Percentiles rank a stretch among this genome's conserved stretches.
phyloP scores from a whole-genome alignment of 2,329 filamentous ascomycete genomes.

The Nemania serpens region DNA sequence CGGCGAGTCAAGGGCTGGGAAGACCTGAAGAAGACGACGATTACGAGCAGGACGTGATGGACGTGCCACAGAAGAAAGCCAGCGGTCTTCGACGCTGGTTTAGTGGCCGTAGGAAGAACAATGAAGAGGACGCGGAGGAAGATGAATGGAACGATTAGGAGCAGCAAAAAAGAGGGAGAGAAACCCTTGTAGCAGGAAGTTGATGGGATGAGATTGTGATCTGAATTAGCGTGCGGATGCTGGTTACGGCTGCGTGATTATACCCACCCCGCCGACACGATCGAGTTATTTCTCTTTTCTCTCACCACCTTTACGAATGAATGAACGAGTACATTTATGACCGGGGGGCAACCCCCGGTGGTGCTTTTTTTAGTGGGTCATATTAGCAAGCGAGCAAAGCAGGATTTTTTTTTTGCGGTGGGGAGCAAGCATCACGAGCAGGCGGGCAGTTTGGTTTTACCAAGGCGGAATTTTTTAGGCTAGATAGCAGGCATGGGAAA shows the following conservation, averaged over 20 bases:
- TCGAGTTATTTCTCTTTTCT: neutral
- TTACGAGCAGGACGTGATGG: neutral
- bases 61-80: conserved; percentile 11
- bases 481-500: conserved; percentile 17
- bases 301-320: conserved; percentile 2
- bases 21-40: neutral
- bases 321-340: conserved; percentile 6
- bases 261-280: neutral
- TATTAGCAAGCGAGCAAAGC: neutral
- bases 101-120: conserved; percentile 11
- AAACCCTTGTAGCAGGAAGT: neutral
- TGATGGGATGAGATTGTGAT: neutral
- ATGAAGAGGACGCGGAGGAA: neutral
- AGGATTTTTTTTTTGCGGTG: neutral
- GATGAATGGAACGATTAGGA: conserved; percentile 9
- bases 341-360: neutral
- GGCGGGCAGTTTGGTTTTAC: neutral
- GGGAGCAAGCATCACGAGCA: neutral
- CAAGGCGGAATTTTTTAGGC: neutral
- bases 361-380: neutral
- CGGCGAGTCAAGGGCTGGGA: conserved; percentile 3
- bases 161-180: neutral
- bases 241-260: neutral
- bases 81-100: conserved; percentile 18
- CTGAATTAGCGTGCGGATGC: neutral